A percentile compares a stretch with the other conserved stretches of the same genome.
These are phyloP conservation scores for Exobasidium rhododendri DNA, from an alignment of 1,284 basidiomycete species.

Conservation along the genomic window DNA sequence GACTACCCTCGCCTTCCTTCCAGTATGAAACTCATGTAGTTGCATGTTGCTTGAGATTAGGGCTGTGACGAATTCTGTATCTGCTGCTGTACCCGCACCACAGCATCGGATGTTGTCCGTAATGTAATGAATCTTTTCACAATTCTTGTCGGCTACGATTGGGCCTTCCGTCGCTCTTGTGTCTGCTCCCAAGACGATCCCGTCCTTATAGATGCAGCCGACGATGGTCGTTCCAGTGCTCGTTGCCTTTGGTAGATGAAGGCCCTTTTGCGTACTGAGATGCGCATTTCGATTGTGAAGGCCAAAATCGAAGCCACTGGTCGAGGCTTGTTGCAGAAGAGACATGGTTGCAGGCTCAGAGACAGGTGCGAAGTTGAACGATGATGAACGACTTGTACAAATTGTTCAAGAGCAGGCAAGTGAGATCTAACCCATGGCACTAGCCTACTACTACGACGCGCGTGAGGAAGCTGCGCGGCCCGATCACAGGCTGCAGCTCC, in stretches of 20 bases:
- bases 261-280: conserved; percentile 67
- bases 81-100: conserved; percentile 95
- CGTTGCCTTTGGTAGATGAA: conserved; percentile 57
- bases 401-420: too few species aligned
- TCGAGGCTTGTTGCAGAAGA: not conserved
- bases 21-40: conserved; percentile 51
- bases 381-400: too few species aligned
- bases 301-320: conserved; percentile 68
- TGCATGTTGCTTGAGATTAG: conserved; percentile 53
- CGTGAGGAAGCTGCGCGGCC: not conserved
- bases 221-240: conserved; percentile 90
- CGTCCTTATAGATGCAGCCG: conserved; percentile 85
- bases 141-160: conserved; percentile 99
- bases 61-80: conserved; percentile 77
- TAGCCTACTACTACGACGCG: not conserved
- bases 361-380: too few species aligned
- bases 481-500: not conserved
- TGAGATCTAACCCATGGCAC: too few species aligned
- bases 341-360: too few species aligned
- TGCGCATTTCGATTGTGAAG: conserved; percentile 74
- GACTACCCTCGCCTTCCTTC: conserved; percentile 67
- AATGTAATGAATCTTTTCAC: conserved; percentile 96
- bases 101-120: conserved; percentile 77
- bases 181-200: conserved; percentile 92
- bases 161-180: conserved; percentile 90